phyloP scores from a whole-genome alignment of 2,329 filamentous ascomycete genomes.

The Paecilomyces dactylethromorphus region DNA sequence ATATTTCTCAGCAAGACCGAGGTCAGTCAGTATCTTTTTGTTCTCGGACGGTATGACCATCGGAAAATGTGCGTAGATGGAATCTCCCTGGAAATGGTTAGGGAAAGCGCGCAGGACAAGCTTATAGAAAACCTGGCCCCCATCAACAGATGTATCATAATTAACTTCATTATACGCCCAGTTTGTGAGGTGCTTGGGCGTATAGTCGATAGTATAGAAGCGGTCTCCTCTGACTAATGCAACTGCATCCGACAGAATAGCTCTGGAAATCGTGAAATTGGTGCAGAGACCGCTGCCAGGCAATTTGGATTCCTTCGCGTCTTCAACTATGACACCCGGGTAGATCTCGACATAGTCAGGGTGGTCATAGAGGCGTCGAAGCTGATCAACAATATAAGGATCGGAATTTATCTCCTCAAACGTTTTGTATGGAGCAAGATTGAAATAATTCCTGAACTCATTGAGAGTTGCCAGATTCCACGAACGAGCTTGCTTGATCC shows the following conservation, averaged over 20 bases:
- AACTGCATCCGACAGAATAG: slow-evolving; percentile 42
- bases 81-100: slow-evolving; percentile 42
- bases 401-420: slow-evolving; percentile 50
- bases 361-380: slow-evolving; percentile 44
- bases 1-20: slow-evolving; percentile 38
- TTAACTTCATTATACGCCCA: slow-evolving; percentile 41
- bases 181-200: slow-evolving; percentile 37
- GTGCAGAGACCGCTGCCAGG: slow-evolving; percentile 45
- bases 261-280: slow-evolving; percentile 39
- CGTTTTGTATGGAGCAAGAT: slow-evolving; percentile 32
- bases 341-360: slow-evolving; percentile 53
- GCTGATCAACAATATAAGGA: slow-evolving; percentile 38
- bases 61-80: slow-evolving; percentile 46
- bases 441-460: slow-evolving; percentile 15
- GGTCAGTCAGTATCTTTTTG: slow-evolving; percentile 33
- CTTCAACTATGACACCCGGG: slow-evolving; percentile 51
- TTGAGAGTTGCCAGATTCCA: slow-evolving; percentile 40
- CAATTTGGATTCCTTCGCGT: slow-evolving; percentile 46
- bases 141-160: slow-evolving; percentile 38
- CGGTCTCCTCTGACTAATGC: slow-evolving; percentile 40
- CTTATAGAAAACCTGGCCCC: slow-evolving; percentile 47
- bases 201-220: slow-evolving; percentile 42
- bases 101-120: slow-evolving; percentile 46
- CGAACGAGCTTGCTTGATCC: slow-evolving; percentile 55
- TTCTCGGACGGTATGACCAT: slow-evolving; percentile 44